Evolutionary conservation across 768 basidiomycete genomes (phyloP), one percentile per base, ranked within the genome.

Genomic region (Collybia nuda): DNA sequence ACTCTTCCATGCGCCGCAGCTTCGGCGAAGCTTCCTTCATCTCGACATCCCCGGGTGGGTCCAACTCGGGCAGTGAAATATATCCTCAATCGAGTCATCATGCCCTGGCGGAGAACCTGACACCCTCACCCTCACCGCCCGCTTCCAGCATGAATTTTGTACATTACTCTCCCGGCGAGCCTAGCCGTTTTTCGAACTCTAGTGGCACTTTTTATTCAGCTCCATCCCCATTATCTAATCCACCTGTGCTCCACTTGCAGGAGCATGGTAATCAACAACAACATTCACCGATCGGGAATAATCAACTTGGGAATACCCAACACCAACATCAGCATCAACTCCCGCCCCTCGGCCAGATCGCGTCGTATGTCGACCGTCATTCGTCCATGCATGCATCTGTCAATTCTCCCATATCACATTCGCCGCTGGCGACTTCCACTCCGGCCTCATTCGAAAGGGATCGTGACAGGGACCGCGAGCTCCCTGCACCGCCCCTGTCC

Each of bases 81-180:
- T 86, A 77, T 59, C 67, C 75, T 43, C 76, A 76, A 32, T 65
- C 81, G 40, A 69, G 73, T 46, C 71, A 73, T 41, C 64, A 75
- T 50, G 54, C 61, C 17, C 48, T 70, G 26, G 62, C 65, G 45
- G 47, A 56, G 11, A 66, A 66, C 37, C 59, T 71, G 53, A 81
- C 79, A 14, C 80, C 83, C 1, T 86, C 86, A 15, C 86, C 86
- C 17, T 85, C 86, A n/a, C 86, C 87, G 15, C 82, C 84, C 5
- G 73, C 79, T 15, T 68, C 71, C 40, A 70, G 64, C 45, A 65
- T 80, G 65, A 80, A 69, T 52, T 87, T 85, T 65, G 75, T 80
- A 38, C 82, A 85, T 50, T 87, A 87, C 55, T 62, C 71, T 21
- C 69, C 70, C 48, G 71, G 61, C 56, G 66, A 62, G 57, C 56